Evolutionary conservation across 2,329 filamentous ascomycete genomes (phyloP), one percentile per base, ranked within the genome.

Genomic region (Monosporascus sp.): DNA sequence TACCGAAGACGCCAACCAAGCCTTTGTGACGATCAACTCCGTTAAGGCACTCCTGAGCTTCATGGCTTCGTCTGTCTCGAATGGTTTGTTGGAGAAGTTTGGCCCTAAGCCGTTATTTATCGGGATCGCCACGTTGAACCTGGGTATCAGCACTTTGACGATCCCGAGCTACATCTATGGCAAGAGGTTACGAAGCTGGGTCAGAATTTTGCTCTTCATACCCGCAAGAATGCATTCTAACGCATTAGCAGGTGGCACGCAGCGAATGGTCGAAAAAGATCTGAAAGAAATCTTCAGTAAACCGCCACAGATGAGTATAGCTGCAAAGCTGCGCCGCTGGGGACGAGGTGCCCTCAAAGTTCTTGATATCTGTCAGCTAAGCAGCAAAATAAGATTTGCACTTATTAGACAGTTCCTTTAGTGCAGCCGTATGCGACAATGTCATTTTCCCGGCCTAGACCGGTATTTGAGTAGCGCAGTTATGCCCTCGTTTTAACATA

Each of bases 81-180:
- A 63, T 24, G 59, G 59, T 11, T 31, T 63, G 7, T 50, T 63
- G 19, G 38, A 50, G 11, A 59, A 55, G 46, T 57, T 49, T 14
- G 60, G 60, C 7, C 49, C 59, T 2, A 26, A 48, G 48, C 41
- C 37, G 17, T 27, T 63, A 16, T 63, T 63, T 45, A 55, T 53
- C 6, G 60, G 60, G 3, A 63, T 63, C 31, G 60, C 60, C 6
- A 37, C 58, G 11, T 38, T 63, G 37, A 63, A 63, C 26, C 37
- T 63, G 26, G 52, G 52, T 1, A 63, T 63, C 24, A 60, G 60
- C 31, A 47, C 55, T 3, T 55, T 63, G n/a, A 63, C 60, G 5
- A 63, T 63, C 16, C 60, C 60, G n/a, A 60, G 59, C 49, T 63
- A 63, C 47, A 57, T 63, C 16, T 63, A 61, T 22, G 60, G 60